Evolutionary conservation across 352 stramenopile genomes (phyloP).

Genomic region (Globisporangium recalcitrans): DNA sequence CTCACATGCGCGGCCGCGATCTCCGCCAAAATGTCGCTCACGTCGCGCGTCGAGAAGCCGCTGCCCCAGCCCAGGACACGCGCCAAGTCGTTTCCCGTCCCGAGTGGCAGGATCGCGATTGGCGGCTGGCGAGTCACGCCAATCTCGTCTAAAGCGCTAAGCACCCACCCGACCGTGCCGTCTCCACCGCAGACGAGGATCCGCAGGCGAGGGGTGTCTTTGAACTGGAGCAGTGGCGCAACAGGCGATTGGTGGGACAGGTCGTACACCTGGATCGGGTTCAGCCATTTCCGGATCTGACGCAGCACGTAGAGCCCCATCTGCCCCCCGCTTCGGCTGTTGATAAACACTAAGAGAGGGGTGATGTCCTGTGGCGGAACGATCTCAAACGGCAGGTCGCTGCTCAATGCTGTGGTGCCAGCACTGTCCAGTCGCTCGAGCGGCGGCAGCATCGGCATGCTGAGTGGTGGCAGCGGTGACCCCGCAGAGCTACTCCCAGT

Average conservation of each 20-base stretch:
- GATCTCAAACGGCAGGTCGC: constrained; percentile 53
- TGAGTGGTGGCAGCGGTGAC: constrained; percentile 5
- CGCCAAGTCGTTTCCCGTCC: constrained; percentile 95
- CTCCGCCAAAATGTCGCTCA: constrained; percentile 65
- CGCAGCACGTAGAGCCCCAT: constrained; percentile 91
- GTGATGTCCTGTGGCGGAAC: constrained; percentile 41
- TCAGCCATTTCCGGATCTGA: constrained; percentile 90
- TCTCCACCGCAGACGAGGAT: constrained; percentile 95
- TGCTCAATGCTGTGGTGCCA: constrained; percentile 7
- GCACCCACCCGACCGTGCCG: constrained; percentile 92
- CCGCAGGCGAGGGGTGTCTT: constrained; percentile 78
- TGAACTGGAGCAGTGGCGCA: constrained; percentile 88
- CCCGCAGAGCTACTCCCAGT: constrained; percentile 1
- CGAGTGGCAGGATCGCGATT: constrained; percentile 93
- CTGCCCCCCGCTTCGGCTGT: constrained; percentile 91
- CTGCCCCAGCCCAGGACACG: constrained; percentile 91
- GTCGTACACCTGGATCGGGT: constrained; percentile 96
- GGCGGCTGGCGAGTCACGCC: constrained; percentile 68
- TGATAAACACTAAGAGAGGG: constrained; percentile 92
- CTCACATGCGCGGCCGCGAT: constrained; percentile 71
- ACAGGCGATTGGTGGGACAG: constrained; percentile 90
- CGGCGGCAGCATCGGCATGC: constrained; percentile 8
- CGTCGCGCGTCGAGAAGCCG: constrained; percentile 75
- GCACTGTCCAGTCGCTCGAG: constrained; percentile 9
- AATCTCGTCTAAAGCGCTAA: constrained; percentile 71